phyloP scores from a whole-genome alignment of 1,284 basidiomycete species.

The Schizophyllum commune region DNA sequence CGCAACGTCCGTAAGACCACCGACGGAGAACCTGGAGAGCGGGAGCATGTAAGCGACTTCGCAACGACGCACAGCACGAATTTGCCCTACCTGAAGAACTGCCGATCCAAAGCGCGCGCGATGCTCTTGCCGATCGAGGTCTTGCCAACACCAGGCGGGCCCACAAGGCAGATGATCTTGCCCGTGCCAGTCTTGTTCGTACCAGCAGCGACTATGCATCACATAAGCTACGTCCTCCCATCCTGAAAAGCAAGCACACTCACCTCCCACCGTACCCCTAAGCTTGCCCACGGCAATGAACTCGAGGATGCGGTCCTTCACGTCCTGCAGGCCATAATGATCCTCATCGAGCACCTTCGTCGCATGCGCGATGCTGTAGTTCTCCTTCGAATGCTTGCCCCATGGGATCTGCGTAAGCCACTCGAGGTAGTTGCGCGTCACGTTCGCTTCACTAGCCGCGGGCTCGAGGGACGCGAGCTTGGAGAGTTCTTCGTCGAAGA shows the following conservation, averaged over 20 bases:
- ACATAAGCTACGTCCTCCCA: not conserved
- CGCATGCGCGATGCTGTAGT: constrained; percentile 86
- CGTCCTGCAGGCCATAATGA: constrained; percentile 93
- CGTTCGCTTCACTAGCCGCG: constrained; percentile 89
- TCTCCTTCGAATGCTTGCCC: constrained; percentile 93
- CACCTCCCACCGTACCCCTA: constrained; percentile 67
- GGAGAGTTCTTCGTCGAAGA: constrained; percentile 94
- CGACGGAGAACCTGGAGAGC: constrained; percentile 80
- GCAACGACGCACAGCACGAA: no score
- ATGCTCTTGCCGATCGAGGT: constrained; percentile 95
- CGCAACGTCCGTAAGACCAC: constrained; percentile 94
- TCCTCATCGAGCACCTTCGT: constrained; percentile 88
- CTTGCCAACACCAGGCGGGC: constrained; percentile 97
- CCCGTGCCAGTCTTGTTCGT: constrained; percentile 44
- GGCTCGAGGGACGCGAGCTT: constrained; percentile 92
- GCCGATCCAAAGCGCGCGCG: constrained; percentile 74
- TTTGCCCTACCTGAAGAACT: constrained; percentile 88
- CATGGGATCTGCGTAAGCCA: constrained; percentile 97
- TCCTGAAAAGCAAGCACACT: not conserved
- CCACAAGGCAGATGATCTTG: constrained; percentile 96
- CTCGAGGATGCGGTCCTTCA: constrained; percentile 96
- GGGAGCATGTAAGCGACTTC: no score
- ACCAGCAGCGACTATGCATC: not conserved
- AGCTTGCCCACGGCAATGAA: constrained; percentile 98
- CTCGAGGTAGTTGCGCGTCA: constrained; percentile 95